Conservation (phyloP, 345 rosid species). For the Aquilaria malaccensis region DNA sequence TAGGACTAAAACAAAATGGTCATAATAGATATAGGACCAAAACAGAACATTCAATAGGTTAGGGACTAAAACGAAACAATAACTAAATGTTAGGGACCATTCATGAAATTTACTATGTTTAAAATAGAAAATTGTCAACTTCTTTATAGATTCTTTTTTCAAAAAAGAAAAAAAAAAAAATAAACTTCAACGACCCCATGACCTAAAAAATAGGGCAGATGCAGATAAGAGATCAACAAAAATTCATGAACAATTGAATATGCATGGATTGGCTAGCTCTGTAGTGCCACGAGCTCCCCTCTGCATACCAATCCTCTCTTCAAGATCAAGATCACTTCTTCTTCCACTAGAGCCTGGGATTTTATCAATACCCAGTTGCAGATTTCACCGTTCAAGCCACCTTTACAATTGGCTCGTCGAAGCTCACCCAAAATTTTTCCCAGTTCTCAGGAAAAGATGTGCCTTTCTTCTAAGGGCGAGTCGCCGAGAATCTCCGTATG, state of each 20-base stretch:
- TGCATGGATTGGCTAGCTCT: constrained; percentile 26
- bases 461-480: constrained; percentile 36
- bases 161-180: background rate
- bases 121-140: too few species aligned
- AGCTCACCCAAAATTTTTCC: constrained; percentile 9
- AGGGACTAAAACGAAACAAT: too few species aligned
- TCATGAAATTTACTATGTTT: too few species aligned
- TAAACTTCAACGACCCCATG: background rate
- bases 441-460: constrained; percentile 20
- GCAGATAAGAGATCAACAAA: constrained; percentile 3
- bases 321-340: constrained; percentile 33
- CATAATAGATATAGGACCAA: too few species aligned
- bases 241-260: constrained; percentile 11
- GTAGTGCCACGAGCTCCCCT: constrained; percentile 24
- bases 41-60: too few species aligned
- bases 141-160: too few species aligned
- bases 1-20: too few species aligned
- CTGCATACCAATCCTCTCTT: constrained; percentile 25
- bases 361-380: constrained; percentile 25
- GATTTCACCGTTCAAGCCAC: constrained; percentile 25
- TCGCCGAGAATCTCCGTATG: constrained; percentile 72
- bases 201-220: constrained; percentile 5
- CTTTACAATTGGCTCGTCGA: constrained; percentile 13
- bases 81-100: too few species aligned
- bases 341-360: constrained; percentile 19